Conservation (phyloP, 2,329 filamentous ascomycete species). For the Phyllosticta paracitricarpa region DNA sequence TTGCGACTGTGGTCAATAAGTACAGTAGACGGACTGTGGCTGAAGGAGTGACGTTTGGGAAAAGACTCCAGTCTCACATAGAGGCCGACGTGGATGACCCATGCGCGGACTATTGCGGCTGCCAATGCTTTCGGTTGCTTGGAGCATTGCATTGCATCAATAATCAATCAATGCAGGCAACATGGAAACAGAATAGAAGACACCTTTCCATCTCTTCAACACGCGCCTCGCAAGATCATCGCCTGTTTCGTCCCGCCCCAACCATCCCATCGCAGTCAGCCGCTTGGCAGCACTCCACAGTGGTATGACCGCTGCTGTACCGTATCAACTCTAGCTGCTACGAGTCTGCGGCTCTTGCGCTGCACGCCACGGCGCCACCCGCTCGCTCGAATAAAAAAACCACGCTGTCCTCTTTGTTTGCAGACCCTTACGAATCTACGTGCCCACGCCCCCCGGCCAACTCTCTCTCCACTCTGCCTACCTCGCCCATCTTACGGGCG, state of each 20-base stretch:
- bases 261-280: no score
- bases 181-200: background rate
- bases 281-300: background rate
- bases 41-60: no score
- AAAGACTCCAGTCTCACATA: no score
- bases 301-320: constrained; percentile 3
- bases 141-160: background rate
- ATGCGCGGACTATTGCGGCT: background rate
- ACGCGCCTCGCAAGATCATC: no score
- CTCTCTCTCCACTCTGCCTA: background rate
- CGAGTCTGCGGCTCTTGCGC: constrained; percentile 4
- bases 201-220: background rate
- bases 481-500: background rate
- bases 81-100: background rate
- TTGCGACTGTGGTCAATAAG: no score
- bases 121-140: background rate
- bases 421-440: constrained; percentile 16
- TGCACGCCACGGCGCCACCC: background rate
- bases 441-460: background rate
- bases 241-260: no score
- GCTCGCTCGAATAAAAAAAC: constrained; percentile 8
- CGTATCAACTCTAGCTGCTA: background rate
- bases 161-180: background rate
- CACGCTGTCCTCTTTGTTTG: constrained; percentile 29
- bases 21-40: no score